Conservation (phyloP, 306 rosid genomes). For the Potentilla sterilis region DNA sequence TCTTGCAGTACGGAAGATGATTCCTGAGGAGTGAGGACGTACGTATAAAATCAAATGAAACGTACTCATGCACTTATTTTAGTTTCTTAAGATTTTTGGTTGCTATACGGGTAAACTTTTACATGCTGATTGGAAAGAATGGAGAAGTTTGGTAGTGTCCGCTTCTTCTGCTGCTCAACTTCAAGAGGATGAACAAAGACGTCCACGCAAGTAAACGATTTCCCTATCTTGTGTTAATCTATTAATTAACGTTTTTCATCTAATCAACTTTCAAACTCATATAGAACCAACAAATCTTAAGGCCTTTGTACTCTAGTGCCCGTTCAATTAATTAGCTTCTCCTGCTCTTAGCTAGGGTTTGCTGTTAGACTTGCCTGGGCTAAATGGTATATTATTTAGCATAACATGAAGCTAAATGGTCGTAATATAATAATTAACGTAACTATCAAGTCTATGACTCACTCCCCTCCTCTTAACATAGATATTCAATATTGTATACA, state of each 20-base stretch:
- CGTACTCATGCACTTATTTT: neutral
- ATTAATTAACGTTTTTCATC: neutral
- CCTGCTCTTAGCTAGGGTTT: neutral
- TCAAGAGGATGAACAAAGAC: slow-evolving; percentile 48
- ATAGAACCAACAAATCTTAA: neutral
- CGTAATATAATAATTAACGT: neutral
- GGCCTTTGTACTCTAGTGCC: neutral
- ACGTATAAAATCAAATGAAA: slow-evolving; percentile 21
- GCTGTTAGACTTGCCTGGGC: neutral
- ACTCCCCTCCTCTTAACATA: neutral
- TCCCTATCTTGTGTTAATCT: neutral
- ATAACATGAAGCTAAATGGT: too few species aligned
- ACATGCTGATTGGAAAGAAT: slow-evolving; percentile 28
- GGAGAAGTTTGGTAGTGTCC: slow-evolving; percentile 52
- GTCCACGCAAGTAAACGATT: slow-evolving; percentile 23
- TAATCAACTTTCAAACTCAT: neutral
- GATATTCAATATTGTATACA: neutral
- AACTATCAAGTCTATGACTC: neutral
- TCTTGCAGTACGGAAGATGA: slow-evolving; percentile 27
- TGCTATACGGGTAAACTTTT: neutral
- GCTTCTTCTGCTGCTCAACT: slow-evolving; percentile 56
- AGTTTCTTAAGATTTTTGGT: neutral
- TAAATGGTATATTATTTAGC: too few species aligned
- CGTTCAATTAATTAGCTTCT: neutral
- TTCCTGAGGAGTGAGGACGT: slow-evolving; percentile 45